Base-by-base conservation (phyloP, 805 yeast genomes). In the Scheffersomyces spartinae region DNA sequence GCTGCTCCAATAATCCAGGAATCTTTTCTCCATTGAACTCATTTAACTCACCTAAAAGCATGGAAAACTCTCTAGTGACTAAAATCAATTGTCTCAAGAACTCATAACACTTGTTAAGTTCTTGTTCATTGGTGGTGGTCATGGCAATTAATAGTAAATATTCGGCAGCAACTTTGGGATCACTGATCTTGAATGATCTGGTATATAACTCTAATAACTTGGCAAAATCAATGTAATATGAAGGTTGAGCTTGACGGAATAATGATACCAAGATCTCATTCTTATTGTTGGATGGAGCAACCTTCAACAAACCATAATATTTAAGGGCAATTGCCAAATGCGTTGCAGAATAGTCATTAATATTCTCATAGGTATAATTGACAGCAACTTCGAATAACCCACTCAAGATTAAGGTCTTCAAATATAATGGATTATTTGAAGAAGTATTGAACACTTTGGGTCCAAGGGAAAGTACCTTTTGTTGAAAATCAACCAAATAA, bases 131-230 rank as follows among this genome's bases (percentile, higher is more conserved):
- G 11, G 11, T n/a, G 6, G n/a, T 7, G 6, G 21, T 19, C 38
- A 84, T 40, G 24, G 82, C 75, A 15, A 85, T 74, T 38, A 81
- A 57, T 14, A 80, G 64, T 26, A 88, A 53, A 44, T 91, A 91
- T 47, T 88, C 95, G n/a, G 82, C 80, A 1, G 96, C 96, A 29
- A 79, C 82, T 40, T 76, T 71, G 13, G 97, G 94, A 52, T 85
- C 94, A 20, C 88, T 71, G 31, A 71, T 70, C 40, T 85, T 76
- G 61, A 91, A 88, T 10, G 76, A 71, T 34, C 85, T 68, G 7
- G 91, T 80, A 51, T 83, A 88, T 12, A 75, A 71, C 1, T 93
- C 94, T 25, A 91, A 40, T 26, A 84, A 48, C 30, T 81, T 63
- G 11, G 80, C 74, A 47, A 75, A 70, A 33, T 64, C 64, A 20